These are phyloP conservation scores for Lentinula novae-zelandiae DNA, from an alignment of 1,284 basidiomycete species.

Conservation along the genomic window DNA sequence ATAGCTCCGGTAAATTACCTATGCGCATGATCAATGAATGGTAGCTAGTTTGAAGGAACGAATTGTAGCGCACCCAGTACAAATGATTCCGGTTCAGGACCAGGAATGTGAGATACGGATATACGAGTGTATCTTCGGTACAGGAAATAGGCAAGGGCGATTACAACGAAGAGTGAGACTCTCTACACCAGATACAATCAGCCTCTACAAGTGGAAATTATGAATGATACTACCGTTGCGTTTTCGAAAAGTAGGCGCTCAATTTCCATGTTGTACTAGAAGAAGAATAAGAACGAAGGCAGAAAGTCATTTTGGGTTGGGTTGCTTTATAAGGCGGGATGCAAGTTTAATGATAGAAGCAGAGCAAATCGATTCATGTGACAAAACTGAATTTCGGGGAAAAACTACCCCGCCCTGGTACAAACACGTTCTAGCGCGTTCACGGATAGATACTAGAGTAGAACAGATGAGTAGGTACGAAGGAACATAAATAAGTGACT, in stretches of 20 bases:
- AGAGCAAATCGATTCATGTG: not conserved
- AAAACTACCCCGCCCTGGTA: not conserved
- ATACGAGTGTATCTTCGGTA: constrained; percentile 33
- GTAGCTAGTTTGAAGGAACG: not conserved
- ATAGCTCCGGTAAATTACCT: constrained; percentile 50
- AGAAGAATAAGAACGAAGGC: not conserved
- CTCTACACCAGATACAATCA: not conserved
- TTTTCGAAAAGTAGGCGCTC: not conserved
- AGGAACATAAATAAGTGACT: not conserved
- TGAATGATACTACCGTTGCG: not conserved
- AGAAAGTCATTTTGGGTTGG: not conserved
- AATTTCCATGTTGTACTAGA: not conserved
- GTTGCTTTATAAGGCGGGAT: not conserved
- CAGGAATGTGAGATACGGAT: constrained; percentile 35
- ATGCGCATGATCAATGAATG: not conserved
- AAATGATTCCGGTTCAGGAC: constrained; percentile 38
- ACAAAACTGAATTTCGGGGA: not conserved
- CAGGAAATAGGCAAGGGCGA: constrained; percentile 21
- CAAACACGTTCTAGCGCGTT: not conserved
- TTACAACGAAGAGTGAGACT: not conserved
- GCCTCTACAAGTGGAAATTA: not conserved
- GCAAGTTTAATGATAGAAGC: not conserved
- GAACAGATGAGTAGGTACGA: not conserved
- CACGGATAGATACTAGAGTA: not conserved
- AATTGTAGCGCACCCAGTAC: constrained; percentile 28